Conservation (phyloP, 1,284 basidiomycete species). For the Fomes fomentarius region DNA sequence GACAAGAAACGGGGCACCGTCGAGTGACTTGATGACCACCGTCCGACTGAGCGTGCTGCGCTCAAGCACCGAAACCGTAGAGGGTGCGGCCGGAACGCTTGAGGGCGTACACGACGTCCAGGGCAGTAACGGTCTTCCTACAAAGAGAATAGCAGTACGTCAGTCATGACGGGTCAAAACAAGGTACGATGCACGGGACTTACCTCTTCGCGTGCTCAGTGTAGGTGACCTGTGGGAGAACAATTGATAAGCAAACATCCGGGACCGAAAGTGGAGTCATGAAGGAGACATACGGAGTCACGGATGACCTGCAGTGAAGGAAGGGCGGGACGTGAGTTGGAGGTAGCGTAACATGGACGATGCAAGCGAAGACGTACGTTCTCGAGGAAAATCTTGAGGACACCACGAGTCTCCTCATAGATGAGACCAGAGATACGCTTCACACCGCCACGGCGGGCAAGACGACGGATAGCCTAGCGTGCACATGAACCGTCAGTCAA, state of each 20-base stretch:
- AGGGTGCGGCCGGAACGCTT: constrained; percentile 83
- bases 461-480: constrained; percentile 75
- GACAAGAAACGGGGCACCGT: neutral
- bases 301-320: constrained; percentile 59
- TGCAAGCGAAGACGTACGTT: constrained; percentile 37
- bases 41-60: neutral
- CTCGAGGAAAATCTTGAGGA: constrained; percentile 84
- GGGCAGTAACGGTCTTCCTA: constrained; percentile 84
- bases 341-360: neutral
- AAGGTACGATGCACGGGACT: constrained; percentile 23
- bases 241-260: constrained; percentile 12
- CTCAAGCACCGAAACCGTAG: constrained; percentile 76
- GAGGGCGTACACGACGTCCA: constrained; percentile 83
- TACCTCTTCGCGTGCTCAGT: constrained; percentile 86
- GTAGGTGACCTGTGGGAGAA: constrained; percentile 66
- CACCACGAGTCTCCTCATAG: constrained; percentile 84
- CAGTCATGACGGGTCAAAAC: constrained; percentile 1
- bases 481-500: neutral
- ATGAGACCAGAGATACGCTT: constrained; percentile 85
- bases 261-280: neutral
- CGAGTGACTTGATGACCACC: neutral
- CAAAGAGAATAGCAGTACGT: neutral
- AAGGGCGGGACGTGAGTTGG: constrained; percentile 2
- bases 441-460: constrained; percentile 85
- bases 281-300: constrained; percentile 55